Base-by-base conservation (phyloP, 768 basidiomycete species). In the Gautieria morchelliformis region DNA sequence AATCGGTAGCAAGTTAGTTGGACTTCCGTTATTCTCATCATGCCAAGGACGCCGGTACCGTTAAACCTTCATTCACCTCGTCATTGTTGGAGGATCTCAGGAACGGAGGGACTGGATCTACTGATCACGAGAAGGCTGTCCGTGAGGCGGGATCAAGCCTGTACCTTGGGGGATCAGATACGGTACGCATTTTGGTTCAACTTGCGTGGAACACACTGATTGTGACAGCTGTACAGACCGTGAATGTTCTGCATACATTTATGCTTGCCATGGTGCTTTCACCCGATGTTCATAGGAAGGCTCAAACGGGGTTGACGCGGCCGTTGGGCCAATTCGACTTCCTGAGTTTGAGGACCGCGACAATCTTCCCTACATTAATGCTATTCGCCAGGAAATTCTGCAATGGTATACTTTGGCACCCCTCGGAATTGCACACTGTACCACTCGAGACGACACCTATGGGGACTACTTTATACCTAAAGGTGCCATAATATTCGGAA, bases 161-260 rank as follows among this genome's bases (percentile, higher is more conserved):
- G 22, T 75, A 75, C 61, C 71, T 68, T 32, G 74, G 74, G 48
- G 75, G 75, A 4, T 69, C 74, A 3, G 76, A 76, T 61, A 75
- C 74, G 33, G 75, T 75, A 61, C n/a, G 71, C 60, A 14, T 20
- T 45, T 45, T 20, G 46, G 19, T 55, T 19, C 19, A 30, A 14
- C 5, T 6, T 24, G 11, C 45, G 20, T 55, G 24, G 20, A 55
- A 12, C 10, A 5, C 35, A 55, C 12, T 9, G 15, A 22, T 4
- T n/a, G 42, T 7, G 15, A 6, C 39, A 53, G 17, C 4, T 53
- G 52, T 35, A 55, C 22, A 55, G 35, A 44, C 53, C 8, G n/a
- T 15, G 22, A 32, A 14, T 27, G 50, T 30, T 7, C 50, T 55
- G 17, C 14, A 14, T 44, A 5, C 14, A 10, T 55, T 55, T 19